Evolutionary conservation across 1,139 yeast genomes (phyloP).

Genomic region (Candida sojae): DNA sequence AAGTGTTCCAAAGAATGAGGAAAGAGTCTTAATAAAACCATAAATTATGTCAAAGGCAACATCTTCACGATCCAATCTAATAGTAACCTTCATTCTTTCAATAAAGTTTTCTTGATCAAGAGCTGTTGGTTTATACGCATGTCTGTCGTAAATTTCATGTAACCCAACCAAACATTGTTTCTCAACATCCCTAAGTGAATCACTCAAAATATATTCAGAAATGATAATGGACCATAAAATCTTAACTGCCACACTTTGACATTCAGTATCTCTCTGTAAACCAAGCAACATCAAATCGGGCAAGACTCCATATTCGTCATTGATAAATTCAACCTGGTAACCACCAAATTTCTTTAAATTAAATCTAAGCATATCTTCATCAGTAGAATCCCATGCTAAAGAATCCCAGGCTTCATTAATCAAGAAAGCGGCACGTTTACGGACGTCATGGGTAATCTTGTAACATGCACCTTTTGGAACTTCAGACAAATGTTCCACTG

Average conservation of each 20-base stretch:
- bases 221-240: constrained; percentile 73
- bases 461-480: constrained; percentile 74
- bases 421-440: constrained; percentile 59
- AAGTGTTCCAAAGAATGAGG: constrained; percentile 66
- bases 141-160: constrained; percentile 63
- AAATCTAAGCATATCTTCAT: constrained; percentile 61
- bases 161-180: constrained; percentile 63
- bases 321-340: constrained; percentile 68
- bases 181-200: constrained; percentile 57
- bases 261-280: constrained; percentile 63
- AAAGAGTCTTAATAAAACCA: constrained; percentile 55
- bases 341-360: constrained; percentile 69
- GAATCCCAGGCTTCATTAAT: constrained; percentile 70
- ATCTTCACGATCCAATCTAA: constrained; percentile 65
- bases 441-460: constrained; percentile 63
- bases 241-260: constrained; percentile 67
- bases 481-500: constrained; percentile 65
- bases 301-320: constrained; percentile 55
- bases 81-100: constrained; percentile 50
- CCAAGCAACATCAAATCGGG: constrained; percentile 69
- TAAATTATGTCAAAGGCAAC: constrained; percentile 58
- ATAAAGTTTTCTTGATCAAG: constrained; percentile 58
- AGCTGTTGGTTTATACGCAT: constrained; percentile 55
- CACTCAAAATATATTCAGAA: constrained; percentile 64
- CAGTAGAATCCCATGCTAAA: constrained; percentile 68